Conservation (phyloP, 1,139 yeast species). For the Pichia sp. region DNA sequence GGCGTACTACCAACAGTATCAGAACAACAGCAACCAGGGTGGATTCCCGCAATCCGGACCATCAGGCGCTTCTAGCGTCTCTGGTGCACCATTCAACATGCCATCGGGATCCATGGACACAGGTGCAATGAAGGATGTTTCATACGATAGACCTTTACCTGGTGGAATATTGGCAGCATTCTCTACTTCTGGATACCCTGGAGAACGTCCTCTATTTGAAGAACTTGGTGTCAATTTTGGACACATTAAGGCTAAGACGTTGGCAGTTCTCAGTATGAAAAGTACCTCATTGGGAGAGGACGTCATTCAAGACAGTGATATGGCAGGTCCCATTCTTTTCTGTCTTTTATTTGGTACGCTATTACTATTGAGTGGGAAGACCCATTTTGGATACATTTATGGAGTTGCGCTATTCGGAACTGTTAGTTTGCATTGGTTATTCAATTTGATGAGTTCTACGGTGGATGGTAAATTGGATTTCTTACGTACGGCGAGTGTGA, state of each 20-base stretch:
- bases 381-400: constrained; percentile 93
- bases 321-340: constrained; percentile 93
- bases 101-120: constrained; percentile 29
- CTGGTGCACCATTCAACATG: constrained; percentile 4
- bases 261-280: constrained; percentile 60
- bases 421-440: constrained; percentile 70
- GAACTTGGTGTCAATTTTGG: constrained; percentile 90
- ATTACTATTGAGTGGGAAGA: constrained; percentile 78
- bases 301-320: constrained; percentile 82
- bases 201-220: constrained; percentile 87
- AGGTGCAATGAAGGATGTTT: too few relatives aligned
- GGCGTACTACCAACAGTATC: constrained; percentile 27
- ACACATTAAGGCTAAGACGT: constrained; percentile 80
- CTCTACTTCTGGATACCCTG: constrained; percentile 88
- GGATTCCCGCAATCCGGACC: constrained; percentile 1
- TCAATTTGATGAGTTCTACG: constrained; percentile 71
- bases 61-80: neutral
- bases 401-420: constrained; percentile 96
- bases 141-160: too few relatives aligned
- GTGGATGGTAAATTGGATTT: constrained; percentile 42
- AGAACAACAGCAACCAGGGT: constrained; percentile 6
- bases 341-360: constrained; percentile 85
- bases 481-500: constrained; percentile 76
- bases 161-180: constrained; percentile 86
- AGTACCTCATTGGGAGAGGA: constrained; percentile 33